Evolutionary conservation across 495 filamentous ascomycete genomes (phyloP), one percentile per base, ranked within the genome.

Genomic region (Pyrenula aspistea): DNA sequence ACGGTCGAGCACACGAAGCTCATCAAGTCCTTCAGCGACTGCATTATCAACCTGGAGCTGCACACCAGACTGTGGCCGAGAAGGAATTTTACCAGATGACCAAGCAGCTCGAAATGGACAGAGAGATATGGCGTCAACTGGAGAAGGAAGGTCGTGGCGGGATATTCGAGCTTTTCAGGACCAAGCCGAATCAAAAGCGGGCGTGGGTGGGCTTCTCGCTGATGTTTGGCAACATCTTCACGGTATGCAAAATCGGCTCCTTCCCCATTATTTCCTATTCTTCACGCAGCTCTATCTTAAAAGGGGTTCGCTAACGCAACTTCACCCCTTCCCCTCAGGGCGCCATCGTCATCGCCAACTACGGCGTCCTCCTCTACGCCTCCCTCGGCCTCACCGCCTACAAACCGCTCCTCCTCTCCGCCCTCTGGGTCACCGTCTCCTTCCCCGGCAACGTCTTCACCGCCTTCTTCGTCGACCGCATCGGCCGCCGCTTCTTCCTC

Each of bases 261-360:
- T 79, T 79, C 63, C 72, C 67, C 0, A 71, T 78, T 31, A 71
- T 74, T 1, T 67, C 74, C 53, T 79, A 72, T 70, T 67, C 74
- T 20, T 76, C 66, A 20, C 70, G 77, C 10, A 66, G 78, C 42
- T 62, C 77, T 12, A 65, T 67, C 23, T 67, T 67, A 21, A 57
- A 66, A 51, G 59, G 60, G 10, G 66, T 71, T 3, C 68, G 72
- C 55, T 62, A 62, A 21, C 70, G 72, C 50, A n/a, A n/a, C n/a
- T n/a, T n/a, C 21, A 74, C 76, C 51, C 72, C 76, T 66, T 77
- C 74, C n/a, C 4, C 66, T 53, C 55, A 68, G 11, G 70, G 68
- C 2, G 57, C 68, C 12, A 66, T 62, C 52, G 58, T 73, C 12
- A 65, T 72, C 25, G 60, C 67, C 53, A 78, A 76, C 60, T 80